Evolutionary conservation across 306 rosid genomes (phyloP).

Genomic region (Echinosophora koreensis): DNA sequence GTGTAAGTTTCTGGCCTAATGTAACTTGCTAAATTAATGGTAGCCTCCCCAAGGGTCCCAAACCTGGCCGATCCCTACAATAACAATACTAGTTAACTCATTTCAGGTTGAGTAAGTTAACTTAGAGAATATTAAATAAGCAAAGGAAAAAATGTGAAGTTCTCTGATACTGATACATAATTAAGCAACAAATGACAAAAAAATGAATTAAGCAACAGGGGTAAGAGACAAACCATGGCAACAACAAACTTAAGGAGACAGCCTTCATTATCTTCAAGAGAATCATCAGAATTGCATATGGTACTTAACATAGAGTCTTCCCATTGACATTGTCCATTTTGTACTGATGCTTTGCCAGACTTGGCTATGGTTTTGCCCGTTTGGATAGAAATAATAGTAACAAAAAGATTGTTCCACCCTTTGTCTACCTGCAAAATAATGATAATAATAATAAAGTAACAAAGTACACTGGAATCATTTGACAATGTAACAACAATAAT

Average conservation of each 20-base stretch:
- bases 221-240: slow-evolving; percentile 49
- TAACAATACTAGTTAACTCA: slow-evolving; percentile 3
- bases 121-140: slow-evolving; percentile 9
- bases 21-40: slow-evolving; percentile 49
- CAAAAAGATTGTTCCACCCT: slow-evolving; percentile 54
- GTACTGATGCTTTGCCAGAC: slow-evolving; percentile 43
- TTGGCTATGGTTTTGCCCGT: slow-evolving; percentile 52
- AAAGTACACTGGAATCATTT: background rate
- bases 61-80: slow-evolving; percentile 54
- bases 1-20: slow-evolving; percentile 31
- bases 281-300: slow-evolving; percentile 47
- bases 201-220: background rate
- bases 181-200: background rate
- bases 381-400: slow-evolving; percentile 40
- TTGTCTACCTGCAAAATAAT: slow-evolving; percentile 44
- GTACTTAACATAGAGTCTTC: slow-evolving; percentile 47
- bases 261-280: slow-evolving; percentile 27
- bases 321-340: slow-evolving; percentile 54
- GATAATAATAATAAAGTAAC: background rate
- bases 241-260: slow-evolving; percentile 50
- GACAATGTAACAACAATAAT: background rate
- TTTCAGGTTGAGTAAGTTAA: slow-evolving; percentile 1
- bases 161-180: slow-evolving; percentile 3
- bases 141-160: slow-evolving; percentile 13
- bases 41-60: slow-evolving; percentile 58